Conservation (phyloP, 2,329 filamentous ascomycete genomes). For the Colletotrichum sp. region DNA sequence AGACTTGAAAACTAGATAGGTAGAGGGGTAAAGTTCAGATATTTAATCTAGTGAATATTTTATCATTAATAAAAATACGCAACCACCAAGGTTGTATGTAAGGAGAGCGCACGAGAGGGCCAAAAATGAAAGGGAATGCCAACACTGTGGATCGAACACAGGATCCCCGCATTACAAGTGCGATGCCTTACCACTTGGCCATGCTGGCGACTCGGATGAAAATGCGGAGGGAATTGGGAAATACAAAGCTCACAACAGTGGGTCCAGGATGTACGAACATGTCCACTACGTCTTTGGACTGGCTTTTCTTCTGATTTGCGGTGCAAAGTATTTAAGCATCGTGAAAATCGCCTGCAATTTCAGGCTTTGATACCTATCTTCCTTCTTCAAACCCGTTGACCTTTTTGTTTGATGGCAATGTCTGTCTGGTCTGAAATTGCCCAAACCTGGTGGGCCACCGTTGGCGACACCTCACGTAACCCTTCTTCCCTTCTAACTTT, state of each 20-base stretch:
- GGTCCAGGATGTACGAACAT: background rate
- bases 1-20: background rate
- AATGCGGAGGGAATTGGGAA: fast-evolving
- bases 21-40: background rate
- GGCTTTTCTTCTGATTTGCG: background rate
- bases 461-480: background rate
- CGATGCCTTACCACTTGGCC: constrained; percentile 39
- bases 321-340: background rate
- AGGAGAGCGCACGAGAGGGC: background rate
- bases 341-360: background rate
- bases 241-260: background rate
- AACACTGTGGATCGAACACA: constrained; percentile 37
- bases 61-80: background rate
- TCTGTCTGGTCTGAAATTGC: background rate
- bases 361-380: background rate
- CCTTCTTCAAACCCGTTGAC: background rate
- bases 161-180: constrained; percentile 40
- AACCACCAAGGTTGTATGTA: background rate
- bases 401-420: background rate
- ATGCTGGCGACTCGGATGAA: constrained; percentile 25
- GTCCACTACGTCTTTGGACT: background rate
- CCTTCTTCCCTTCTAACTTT: too few relatives aligned
- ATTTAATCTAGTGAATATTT: background rate
- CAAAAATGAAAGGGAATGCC: background rate
- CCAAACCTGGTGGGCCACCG: background rate